Base-by-base conservation (phyloP, 306 rosid species). In the Sesbania bispinosa region DNA sequence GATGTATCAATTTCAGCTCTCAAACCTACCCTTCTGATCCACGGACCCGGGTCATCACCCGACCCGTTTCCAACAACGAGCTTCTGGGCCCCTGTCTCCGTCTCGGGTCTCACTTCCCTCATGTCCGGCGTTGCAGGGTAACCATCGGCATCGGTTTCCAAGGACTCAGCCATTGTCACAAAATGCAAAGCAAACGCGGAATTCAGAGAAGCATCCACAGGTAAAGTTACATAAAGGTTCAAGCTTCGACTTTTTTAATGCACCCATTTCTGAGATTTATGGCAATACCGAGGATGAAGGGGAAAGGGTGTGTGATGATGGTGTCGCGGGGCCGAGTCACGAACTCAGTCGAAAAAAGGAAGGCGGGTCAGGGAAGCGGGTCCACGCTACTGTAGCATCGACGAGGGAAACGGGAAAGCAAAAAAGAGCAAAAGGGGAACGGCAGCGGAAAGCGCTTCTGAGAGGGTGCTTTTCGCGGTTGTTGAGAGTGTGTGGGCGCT, bases 1-100 rank as follows among this genome's bases (percentile, higher is more conserved):
- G 96, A 82, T 0, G 96, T 91, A 67, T 94, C 99, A 29, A 94
- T 92, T 67, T 83, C 99, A n/a, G 93, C 97, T 57, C 97, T 82
- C 79, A 67, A 41, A 80, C 82, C 83, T 20, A 91, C 87, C 60
- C 78, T 79, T 73, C 88, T 82, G 8, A 89, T 80, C 42, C 92
- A 81, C 3, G 61, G 74, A 45, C 43, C 42, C 42, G 86, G 82
- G 8, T 76, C 35, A 47, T 59, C 77, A 45, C 67, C 78, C 35
- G 38, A 53, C 51, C 69, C 80, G 20, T 35, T 35, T 33, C 77
- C 75, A 7, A 11, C 19, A 27, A n/a, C n/a, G n/a, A n/a, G n/a
- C n/a, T n/a, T n/a, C n/a, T n/a, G n/a, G n/a, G 30, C 30, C 30
- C 69, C 59, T 15, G 66, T 48, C 19, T 29, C 73, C 80, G n/a